Base-by-base conservation (phyloP, 2,329 filamentous ascomycete genomes). In the Colletotrichum viniferum region DNA sequence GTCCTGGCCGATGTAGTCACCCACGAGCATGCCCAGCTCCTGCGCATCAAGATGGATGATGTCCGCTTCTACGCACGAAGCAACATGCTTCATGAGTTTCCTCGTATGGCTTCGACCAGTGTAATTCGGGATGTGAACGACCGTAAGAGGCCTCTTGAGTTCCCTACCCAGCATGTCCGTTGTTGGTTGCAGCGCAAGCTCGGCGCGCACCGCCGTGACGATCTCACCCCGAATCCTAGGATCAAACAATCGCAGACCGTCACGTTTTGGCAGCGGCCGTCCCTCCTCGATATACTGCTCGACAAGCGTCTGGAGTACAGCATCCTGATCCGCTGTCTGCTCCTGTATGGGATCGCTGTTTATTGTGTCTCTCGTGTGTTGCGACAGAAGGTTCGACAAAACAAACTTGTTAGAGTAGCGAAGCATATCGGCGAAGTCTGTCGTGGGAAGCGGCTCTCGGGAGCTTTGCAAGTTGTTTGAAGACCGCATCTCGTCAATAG, bases 21-120 rank as follows among this genome's bases (percentile, higher is more conserved):
- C 93, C 1, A 93, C 88, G 30, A 97, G 86, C 65, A 93, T 88
- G 4, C 93, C 93, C 69, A 97, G 85, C 79, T 94, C 93, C 77
- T 92, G 90, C 2, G 94, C 91, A 80, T 93, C 90, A 13, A 97
- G 81, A 24, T 90, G 89, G 36, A 97, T 85, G 4, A 96, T 80
- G 78, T 96, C 92, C 4, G 94, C 93, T 8, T 85, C 86, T 7
- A 94, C 85, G 38, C 91, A 88, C 14, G 86, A 85, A 1, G 94
- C 94, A 58, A 94, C 85, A 66, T 91, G 88, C 74, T 91, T 88
- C 3, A 96, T 90, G n/a, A 94, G 43, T 60, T 76, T 80, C 28
- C 73, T 77, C 7, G 75, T 61, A 24, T 72, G 62, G 21, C 61
- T 66, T 18, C 64, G 63, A 7, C 83, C 83, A 64, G 80, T 81